These are phyloP conservation scores for Huntiella bhutanensis DNA, from an alignment of 2,329 filamentous ascomycete genomes.

Conservation along the genomic window DNA sequence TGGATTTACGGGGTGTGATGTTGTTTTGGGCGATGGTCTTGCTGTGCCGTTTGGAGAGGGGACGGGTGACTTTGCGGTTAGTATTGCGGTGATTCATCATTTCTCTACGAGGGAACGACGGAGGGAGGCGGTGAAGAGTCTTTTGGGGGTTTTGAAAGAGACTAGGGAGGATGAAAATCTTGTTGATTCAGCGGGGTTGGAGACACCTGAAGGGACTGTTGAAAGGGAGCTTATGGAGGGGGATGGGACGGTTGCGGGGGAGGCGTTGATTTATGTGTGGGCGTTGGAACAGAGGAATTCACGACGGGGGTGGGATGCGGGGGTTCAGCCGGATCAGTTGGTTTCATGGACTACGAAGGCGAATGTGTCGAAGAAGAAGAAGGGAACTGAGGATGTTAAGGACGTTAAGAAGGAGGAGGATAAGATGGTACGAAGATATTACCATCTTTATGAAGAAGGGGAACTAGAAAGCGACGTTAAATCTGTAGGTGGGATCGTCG, in stretches of 20 bases:
- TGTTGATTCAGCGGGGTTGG: slow-evolving; percentile 3
- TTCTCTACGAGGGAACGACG: slow-evolving; percentile 60
- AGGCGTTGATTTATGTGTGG: slow-evolving; percentile 79
- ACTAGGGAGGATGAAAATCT: slow-evolving; percentile 20
- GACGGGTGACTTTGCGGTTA: slow-evolving; percentile 65
- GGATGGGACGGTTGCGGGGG: slow-evolving; percentile 24
- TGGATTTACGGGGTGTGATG: slow-evolving; percentile 34
- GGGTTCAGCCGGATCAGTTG: slow-evolving; percentile 72
- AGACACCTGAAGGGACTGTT: slow-evolving; percentile 3
- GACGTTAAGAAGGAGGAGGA: slow-evolving; percentile 14
- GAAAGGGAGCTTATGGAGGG: slow-evolving; percentile 16
- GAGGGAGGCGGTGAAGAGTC: slow-evolving; percentile 48
- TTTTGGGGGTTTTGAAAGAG: slow-evolving; percentile 31
- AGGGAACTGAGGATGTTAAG: not conserved
- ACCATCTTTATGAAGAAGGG: slow-evolving; percentile 74
- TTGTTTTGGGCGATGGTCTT: slow-evolving; percentile 65
- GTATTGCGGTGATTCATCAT: slow-evolving; percentile 88
- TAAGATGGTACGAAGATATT: slow-evolving; percentile 69
- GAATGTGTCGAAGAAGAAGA: slow-evolving; percentile 13
- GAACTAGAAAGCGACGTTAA: slow-evolving; percentile 69
- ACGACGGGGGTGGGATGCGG: slow-evolving; percentile 73
- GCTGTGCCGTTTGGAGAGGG: slow-evolving; percentile 53
- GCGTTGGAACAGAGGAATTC: slow-evolving; percentile 80
- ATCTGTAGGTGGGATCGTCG: slow-evolving; percentile 53
- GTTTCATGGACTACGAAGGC: slow-evolving; percentile 74